Base-by-base conservation (phyloP, 108 stramenopile species). In the Conticribra weissflogii region DNA sequence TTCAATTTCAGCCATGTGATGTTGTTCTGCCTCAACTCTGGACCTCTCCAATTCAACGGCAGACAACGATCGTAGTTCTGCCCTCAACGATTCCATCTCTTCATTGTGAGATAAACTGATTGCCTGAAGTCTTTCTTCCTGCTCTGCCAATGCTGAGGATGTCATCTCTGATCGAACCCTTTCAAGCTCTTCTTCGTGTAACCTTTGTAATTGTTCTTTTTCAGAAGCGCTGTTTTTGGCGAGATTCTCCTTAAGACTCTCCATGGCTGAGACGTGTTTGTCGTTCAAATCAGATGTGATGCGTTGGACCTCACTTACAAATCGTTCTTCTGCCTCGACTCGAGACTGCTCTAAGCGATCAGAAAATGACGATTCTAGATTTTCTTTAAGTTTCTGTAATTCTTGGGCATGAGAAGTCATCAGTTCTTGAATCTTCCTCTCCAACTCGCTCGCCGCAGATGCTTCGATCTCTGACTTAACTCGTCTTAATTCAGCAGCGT, bases 101-200 rank as follows among this genome's bases (percentile, higher is more conserved):
- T 41, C 36, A 41, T 41, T 41, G 5, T 41, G 36, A 41, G 36
- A 41, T 9, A 12, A 41, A 5, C 8, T 41, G 12, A 41, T 5
- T 41, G 5, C 36, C 36, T 41, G 36, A 9, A 41, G 5, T 41
- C 12, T 41, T 41, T 41, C 36, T 41, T 41, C 36, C 12, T 9
- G 12, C 12, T 41, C 50, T n/a, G 0, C 8, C 34, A 21, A 19
- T 16, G 52, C 23, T 18, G 33, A 23, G 12, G 24, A 34, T 5
- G 54, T 36, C 36, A 54, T 34, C 5, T 60, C 41, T 45, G 22
- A 24, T 2, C 59, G 59, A 32, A 45, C 23, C 23, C 59, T 12
- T 7, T 54, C 23, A 2, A 66, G 27, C 41, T 70, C 69, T 30
- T 60, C 69, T 21, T n/a, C 53, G 59, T 70, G 69, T 15, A 70